Conservation (phyloP, 305 asterid species). For the Galium porrigens region DNA sequence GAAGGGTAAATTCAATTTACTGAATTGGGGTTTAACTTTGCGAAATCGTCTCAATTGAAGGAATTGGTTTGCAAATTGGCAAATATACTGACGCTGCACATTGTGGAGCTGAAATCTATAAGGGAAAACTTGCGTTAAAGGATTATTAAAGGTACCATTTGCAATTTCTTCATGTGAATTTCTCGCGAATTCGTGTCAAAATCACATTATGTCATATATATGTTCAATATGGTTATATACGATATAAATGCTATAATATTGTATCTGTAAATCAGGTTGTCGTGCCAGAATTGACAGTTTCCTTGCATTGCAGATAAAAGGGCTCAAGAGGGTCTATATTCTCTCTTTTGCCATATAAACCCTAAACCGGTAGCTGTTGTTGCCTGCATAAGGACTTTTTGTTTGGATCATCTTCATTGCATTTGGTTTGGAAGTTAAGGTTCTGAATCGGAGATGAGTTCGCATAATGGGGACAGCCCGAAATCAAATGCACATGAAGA, state of each 20-base stretch:
- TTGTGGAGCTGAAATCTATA: conserved; percentile 8
- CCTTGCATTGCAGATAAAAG: conserved; percentile 11
- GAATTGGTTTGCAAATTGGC: background rate
- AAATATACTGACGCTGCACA: conserved; percentile 2
- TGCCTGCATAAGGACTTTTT: conserved; percentile 15
- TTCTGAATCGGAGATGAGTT: conserved; percentile 32
- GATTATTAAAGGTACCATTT: conserved; percentile 1
- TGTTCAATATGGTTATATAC: background rate
- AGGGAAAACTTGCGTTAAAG: background rate
- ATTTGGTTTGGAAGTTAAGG: conserved; percentile 16
- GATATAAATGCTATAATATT: too few relatives aligned
- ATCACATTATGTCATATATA: background rate
- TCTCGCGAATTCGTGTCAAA: background rate
- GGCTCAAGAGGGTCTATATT: conserved; percentile 8
- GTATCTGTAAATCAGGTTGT: background rate
- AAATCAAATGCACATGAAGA: conserved; percentile 53
- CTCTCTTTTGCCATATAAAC: conserved; percentile 11
- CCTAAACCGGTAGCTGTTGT: conserved; percentile 17
- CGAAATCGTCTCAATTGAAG: background rate
- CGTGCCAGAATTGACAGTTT: background rate
- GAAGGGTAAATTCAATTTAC: background rate
- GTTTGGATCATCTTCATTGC: conserved; percentile 37
- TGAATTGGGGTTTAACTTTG: conserved; percentile 4
- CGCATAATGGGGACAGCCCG: conserved; percentile 28
- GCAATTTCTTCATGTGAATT: background rate